phyloP scores from a whole-genome alignment of 148 eudicot species.

The Diospyros kaki region DNA sequence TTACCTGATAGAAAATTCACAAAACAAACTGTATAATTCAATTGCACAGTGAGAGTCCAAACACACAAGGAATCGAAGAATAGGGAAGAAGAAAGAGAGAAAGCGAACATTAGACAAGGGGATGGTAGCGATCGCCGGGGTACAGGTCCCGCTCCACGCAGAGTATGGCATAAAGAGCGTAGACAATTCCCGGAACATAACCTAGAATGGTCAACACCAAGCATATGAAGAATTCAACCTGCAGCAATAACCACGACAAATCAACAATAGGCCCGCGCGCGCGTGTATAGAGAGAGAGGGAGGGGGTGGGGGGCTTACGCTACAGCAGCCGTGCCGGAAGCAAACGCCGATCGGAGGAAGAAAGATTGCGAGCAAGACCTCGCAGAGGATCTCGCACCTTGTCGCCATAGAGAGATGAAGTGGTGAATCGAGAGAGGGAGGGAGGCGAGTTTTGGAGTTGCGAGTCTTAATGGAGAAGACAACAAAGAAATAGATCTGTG shows the following conservation, averaged over 20 bases:
- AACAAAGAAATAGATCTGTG: neutral
- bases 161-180: slow-evolving; percentile 70
- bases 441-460: neutral
- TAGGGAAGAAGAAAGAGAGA: neutral
- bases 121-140: slow-evolving; percentile 28
- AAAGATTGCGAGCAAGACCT: slow-evolving; percentile 33
- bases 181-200: slow-evolving; percentile 75
- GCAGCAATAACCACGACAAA: slow-evolving; percentile 4
- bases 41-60: neutral
- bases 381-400: slow-evolving; percentile 34
- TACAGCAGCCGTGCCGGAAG: slow-evolving; percentile 48
- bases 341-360: slow-evolving; percentile 53
- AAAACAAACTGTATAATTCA: neutral
- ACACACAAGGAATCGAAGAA: neutral
- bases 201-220: slow-evolving; percentile 75
- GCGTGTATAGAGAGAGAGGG: neutral
- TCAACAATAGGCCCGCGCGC: neutral
- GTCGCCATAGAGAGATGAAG: slow-evolving; percentile 7
- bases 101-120: slow-evolving; percentile 23
- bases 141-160: slow-evolving; percentile 43
- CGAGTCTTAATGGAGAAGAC: slow-evolving; percentile 5
- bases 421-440: neutral
- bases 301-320: slow-evolving; percentile 20
- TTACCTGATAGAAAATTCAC: neutral
- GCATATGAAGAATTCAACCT: slow-evolving; percentile 74